Evolutionary conservation across 2,329 filamentous ascomycete species (phyloP), one percentile per base, ranked within the genome.

Genomic region (Grosmannia huntii): DNA sequence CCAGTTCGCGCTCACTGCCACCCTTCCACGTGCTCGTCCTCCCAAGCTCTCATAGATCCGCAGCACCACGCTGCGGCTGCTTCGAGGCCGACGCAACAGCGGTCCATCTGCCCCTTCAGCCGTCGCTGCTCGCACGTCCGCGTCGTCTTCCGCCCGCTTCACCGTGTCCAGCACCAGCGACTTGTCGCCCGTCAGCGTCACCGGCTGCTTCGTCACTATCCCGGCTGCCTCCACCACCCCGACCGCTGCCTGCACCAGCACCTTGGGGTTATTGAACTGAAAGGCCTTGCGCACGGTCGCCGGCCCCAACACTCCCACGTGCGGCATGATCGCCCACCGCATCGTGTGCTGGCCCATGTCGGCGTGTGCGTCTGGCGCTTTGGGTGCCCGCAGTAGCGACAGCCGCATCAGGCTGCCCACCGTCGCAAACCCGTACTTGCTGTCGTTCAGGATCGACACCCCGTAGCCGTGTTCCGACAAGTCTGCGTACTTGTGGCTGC

Each of bases 141-240:
- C 84, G 64, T 92, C 88, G 65, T 92, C 88, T 68, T 92, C 88
- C n/a, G 89, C 94, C 59, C 94, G 86, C 79, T 99, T 99, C 70
- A 99, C 80, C 0, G 85, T 86, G 68, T 99, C 94, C 0, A 99
- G 76, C 4, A 99, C 76, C 23, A 99, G 75, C 3, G 87, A 85
- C 11, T 77, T 69, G 51, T 79, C 76, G 52, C 86, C 85, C 1
- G 76, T 76, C n/a, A 96, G 72, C 61, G 79, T 80, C 67, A 96
- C 81, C 0, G 86, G 81, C 44, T 66, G 64, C 31, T 58, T 60
- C 6, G 62, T 58, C 14, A 85, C 81, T 33, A 14, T 33, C 48
- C 66, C 63, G 23, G 60, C 62, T 5, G 64, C 58, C 36, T 16
- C 12, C 14, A 68, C 19, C 14, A 27, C 27, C 51, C 27, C 9